A percentile compares a stretch with the other conserved stretches of the same genome.
Conservation (phyloP, 495 filamentous ascomycete species). For the Hypomontagnella submonticulosa region DNA sequence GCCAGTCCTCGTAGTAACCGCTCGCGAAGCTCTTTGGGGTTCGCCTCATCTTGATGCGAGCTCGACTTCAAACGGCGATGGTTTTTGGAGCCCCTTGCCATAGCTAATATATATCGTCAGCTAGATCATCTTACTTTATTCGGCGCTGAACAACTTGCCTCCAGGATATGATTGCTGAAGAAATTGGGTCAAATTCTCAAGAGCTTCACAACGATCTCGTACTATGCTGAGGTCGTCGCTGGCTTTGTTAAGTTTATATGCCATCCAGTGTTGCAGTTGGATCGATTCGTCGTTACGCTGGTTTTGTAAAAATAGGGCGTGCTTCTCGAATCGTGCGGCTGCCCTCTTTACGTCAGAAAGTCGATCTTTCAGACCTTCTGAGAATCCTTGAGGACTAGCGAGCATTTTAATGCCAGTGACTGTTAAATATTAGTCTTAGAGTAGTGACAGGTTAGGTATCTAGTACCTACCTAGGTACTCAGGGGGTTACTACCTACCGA, state of each 20-base stretch:
- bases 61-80: neutral
- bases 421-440: neutral
- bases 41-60: neutral
- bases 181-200: neutral
- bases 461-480: too few species aligned
- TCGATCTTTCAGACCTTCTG: constrained; percentile 18
- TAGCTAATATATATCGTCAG: constrained; percentile 2
- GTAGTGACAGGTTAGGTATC: neutral
- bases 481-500: constrained; percentile 14
- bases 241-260: neutral
- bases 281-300: constrained; percentile 5
- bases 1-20: neutral
- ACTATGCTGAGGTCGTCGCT: neutral
- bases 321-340: constrained; percentile 17
- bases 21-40: neutral
- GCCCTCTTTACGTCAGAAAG: constrained; percentile 20
- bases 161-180: neutral
- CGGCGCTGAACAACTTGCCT: neutral
- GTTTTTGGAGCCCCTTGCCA: neutral
- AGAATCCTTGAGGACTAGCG: constrained; percentile 25
- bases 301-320: constrained; percentile 3
- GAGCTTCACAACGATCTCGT: neutral
- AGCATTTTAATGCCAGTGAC: constrained; percentile 10
- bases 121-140: neutral
- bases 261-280: constrained; percentile 9